phyloP scores from a whole-genome alignment of 2,329 filamentous ascomycete genomes.

The Cadophora sp. region DNA sequence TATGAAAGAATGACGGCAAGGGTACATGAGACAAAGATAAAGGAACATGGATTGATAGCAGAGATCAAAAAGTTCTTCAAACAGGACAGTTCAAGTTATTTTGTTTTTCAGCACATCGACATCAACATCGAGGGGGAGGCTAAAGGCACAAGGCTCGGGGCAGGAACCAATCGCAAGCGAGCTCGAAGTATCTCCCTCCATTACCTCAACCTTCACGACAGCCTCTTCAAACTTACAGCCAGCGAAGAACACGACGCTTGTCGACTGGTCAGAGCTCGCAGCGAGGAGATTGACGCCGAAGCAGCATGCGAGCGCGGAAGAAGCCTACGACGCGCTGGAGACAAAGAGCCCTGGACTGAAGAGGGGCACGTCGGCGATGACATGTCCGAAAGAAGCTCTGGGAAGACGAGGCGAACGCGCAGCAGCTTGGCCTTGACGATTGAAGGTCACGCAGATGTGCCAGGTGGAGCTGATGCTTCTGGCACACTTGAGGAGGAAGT shows the following conservation, averaged over 20 bases:
- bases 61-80: background rate
- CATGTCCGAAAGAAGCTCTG: constrained; percentile 24
- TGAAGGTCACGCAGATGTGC: background rate
- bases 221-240: background rate
- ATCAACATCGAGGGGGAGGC: constrained; percentile 1
- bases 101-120: constrained; percentile 1
- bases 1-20: background rate
- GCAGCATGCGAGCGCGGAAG: constrained; percentile 18
- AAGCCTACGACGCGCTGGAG: constrained; percentile 4
- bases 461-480: background rate
- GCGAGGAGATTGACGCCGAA: constrained; percentile 14
- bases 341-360: constrained; percentile 5
- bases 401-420: constrained; percentile 13
- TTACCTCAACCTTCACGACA: background rate
- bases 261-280: background rate
- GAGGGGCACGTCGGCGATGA: constrained; percentile 16
- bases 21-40: background rate
- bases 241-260: background rate
- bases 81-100: background rate
- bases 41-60: background rate
- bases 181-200: constrained; percentile 8
- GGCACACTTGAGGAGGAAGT: constrained; percentile 6
- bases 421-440: constrained; percentile 1
- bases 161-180: constrained; percentile 31
- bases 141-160: constrained; percentile 12